Evolutionary conservation across 169 alveolate species (phyloP).

Genomic region (Plasmodium ovale): DNA sequence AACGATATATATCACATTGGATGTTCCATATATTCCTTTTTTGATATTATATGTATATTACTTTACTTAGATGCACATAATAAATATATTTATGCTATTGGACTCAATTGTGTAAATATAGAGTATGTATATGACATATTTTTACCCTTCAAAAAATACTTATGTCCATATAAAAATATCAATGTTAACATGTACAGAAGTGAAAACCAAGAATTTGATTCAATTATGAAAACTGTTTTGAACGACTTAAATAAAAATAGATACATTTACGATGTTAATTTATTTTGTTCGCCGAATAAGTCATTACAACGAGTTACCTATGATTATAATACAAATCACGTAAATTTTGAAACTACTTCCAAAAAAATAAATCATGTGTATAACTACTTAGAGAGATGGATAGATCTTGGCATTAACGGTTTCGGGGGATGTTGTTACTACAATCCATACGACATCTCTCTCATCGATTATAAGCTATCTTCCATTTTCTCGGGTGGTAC

Average conservation of each 20-base stretch:
- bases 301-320: conserved; percentile 14
- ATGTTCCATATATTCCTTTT: conserved; percentile 31
- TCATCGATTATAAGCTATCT: conserved; percentile 20
- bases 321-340: not conserved
- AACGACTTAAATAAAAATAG: conserved; percentile 36
- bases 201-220: conserved; percentile 3
- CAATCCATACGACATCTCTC: conserved; percentile 47
- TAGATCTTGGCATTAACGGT: conserved; percentile 30
- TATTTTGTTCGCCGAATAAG: conserved; percentile 65
- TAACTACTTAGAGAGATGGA: conserved; percentile 27
- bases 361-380: conserved; percentile 17
- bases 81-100: conserved; percentile 41
- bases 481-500: too few species aligned
- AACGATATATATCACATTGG: conserved; percentile 25
- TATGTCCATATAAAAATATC: conserved; percentile 2
- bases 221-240: conserved; percentile 1
- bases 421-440: conserved; percentile 70
- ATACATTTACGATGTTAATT: conserved; percentile 23
- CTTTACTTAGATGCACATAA: conserved; percentile 41
- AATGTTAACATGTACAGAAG: conserved; percentile 9
- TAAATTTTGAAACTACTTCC: conserved; percentile 1
- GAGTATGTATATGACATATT: conserved; percentile 24
- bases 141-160: conserved; percentile 29
- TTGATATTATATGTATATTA: conserved; percentile 17
- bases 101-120: conserved; percentile 50